phyloP scores from a whole-genome alignment of 192 early-diverging fungal species.

The Physocladia obscura region DNA sequence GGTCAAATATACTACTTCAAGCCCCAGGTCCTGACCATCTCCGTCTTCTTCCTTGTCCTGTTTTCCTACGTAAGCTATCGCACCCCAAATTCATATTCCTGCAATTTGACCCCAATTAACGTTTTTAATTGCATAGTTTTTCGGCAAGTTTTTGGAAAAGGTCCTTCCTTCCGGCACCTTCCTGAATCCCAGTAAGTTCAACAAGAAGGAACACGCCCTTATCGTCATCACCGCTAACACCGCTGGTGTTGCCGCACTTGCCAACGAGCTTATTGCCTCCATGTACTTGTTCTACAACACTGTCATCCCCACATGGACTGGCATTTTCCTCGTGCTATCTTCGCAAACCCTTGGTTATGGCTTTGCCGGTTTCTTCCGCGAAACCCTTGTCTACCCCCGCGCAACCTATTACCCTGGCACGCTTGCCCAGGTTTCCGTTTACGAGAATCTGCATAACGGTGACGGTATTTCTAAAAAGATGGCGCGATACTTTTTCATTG shows the following conservation, averaged over 20 bases:
- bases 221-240: slow-evolving; percentile 48
- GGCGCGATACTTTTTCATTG: slow-evolving; percentile 44
- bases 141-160: slow-evolving; percentile 7
- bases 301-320: background rate
- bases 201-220: slow-evolving; percentile 50
- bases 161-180: slow-evolving; percentile 8
- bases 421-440: slow-evolving; percentile 74
- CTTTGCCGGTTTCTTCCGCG: slow-evolving; percentile 67
- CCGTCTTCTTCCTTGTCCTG: background rate
- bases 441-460: slow-evolving; percentile 71
- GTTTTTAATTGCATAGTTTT: too few species aligned
- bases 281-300: slow-evolving; percentile 46
- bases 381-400: slow-evolving; percentile 78
- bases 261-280: slow-evolving; percentile 34
- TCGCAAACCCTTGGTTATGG: slow-evolving; percentile 64
- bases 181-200: slow-evolving; percentile 50
- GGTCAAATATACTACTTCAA: slow-evolving; percentile 11
- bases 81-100: too few species aligned
- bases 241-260: slow-evolving; percentile 43
- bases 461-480: background rate
- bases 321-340: slow-evolving; percentile 19
- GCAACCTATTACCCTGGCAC: slow-evolving; percentile 80
- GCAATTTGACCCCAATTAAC: too few species aligned
- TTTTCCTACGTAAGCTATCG: slow-evolving; percentile 5
- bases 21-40: background rate